A percentile compares a stretch with the other conserved stretches of the same genome.
phyloP scores from a whole-genome alignment of 2,329 filamentous ascomycete species.

The Plectosphaerella plurivora region DNA sequence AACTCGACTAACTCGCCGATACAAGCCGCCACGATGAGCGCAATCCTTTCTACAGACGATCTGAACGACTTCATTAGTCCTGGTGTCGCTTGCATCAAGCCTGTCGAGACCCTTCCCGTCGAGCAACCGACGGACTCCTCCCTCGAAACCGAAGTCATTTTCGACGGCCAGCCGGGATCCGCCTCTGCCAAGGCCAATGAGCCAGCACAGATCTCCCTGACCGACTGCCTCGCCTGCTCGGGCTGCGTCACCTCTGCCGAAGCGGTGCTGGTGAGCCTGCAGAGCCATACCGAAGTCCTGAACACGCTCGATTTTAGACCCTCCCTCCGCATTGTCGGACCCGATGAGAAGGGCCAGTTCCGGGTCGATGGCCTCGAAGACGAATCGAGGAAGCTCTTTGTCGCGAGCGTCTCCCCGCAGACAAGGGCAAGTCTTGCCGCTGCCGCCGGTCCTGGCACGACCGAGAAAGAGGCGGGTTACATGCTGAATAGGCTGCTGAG shows the following conservation, averaged over 20 bases:
- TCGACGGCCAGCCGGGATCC: constrained; percentile 70
- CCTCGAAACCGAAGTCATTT: constrained; percentile 79
- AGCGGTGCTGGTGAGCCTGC: constrained; percentile 90
- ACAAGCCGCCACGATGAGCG: constrained; percentile 66
- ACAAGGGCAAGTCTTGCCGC: constrained; percentile 84
- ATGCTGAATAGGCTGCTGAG: constrained; percentile 80
- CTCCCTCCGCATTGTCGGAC: constrained; percentile 33
- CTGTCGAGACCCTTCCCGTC: constrained; percentile 82
- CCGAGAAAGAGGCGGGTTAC: constrained; percentile 67
- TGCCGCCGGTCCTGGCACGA: constrained; percentile 67
- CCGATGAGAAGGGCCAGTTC: constrained; percentile 26
- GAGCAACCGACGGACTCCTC: constrained; percentile 30
- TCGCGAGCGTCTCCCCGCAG: constrained; percentile 92
- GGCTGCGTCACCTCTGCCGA: constrained; percentile 97
- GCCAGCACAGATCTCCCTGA: constrained; percentile 89
- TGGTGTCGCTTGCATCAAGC: constrained; percentile 96
- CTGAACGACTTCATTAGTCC: constrained; percentile 99
- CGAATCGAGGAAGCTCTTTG: constrained; percentile 69
- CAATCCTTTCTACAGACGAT: constrained; percentile 93
- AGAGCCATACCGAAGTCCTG: constrained; percentile 90
- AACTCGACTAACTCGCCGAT: background rate
- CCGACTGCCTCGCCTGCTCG: constrained; percentile 94
- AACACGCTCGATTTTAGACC: constrained; percentile 69
- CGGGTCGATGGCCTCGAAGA: constrained; percentile 49
- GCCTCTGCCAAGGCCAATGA: constrained; percentile 49